These are phyloP conservation scores for Chaetomium sp. DNA, from an alignment of 2,329 filamentous ascomycete genomes.

Conservation along the genomic window DNA sequence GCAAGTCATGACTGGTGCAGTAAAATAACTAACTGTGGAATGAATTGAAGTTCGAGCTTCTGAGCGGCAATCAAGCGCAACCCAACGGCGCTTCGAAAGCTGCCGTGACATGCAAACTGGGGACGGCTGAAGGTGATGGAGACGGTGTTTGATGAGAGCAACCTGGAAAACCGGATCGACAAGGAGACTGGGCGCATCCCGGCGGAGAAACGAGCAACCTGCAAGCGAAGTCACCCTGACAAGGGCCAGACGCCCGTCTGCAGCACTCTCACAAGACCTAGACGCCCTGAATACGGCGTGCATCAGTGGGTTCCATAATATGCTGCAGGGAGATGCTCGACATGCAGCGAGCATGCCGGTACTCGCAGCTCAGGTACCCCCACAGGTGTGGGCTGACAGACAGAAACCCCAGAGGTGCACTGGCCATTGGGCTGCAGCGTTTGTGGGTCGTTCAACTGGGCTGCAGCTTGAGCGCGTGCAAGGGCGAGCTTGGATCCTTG, in stretches of 20 bases:
- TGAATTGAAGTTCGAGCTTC: not conserved
- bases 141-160: conserved; percentile 24
- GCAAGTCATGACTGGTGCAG: not conserved
- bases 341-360: conserved; percentile 29
- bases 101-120: conserved; percentile 5
- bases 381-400: conserved; percentile 21
- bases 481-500: conserved; percentile 31
- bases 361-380: conserved; percentile 31
- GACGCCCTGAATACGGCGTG: not conserved
- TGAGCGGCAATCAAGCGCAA: not conserved
- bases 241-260: not conserved
- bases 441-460: conserved; percentile 26
- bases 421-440: conserved; percentile 31
- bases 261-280: not conserved
- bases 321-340: conserved; percentile 15
- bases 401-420: conserved; percentile 29
- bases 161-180: conserved; percentile 25
- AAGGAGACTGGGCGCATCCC: conserved; percentile 15
- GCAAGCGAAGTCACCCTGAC: conserved; percentile 12
- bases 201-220: conserved; percentile 7
- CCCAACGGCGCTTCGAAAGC: not conserved
- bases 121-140: conserved; percentile 7
- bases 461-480: conserved; percentile 34
- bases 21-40: not conserved
- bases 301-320: conserved; percentile 9